Percentiles rank a stretch among this genome's conserved stretches.
phyloP scores from a whole-genome alignment of 1,139 yeast species.

The Yamadazyma sp. region DNA sequence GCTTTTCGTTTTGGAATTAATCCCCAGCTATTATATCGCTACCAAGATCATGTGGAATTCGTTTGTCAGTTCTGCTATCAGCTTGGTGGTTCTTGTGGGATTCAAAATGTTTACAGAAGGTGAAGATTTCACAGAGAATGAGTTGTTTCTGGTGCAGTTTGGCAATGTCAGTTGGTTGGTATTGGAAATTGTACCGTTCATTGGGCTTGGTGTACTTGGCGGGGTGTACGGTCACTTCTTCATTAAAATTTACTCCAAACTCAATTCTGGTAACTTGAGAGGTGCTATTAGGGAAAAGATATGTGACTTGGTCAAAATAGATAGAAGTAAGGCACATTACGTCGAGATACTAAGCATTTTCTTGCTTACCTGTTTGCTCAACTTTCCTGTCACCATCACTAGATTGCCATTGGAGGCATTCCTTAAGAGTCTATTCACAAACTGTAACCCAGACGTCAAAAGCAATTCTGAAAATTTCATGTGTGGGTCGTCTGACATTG shows the following conservation, averaged over 20 bases:
- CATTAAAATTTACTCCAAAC: conserved; percentile 45
- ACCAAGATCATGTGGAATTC: conserved; percentile 77
- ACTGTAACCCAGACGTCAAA: conserved; percentile 42
- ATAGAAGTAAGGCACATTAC: conserved; percentile 22
- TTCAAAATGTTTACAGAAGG: conserved; percentile 60
- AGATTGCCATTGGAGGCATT: conserved; percentile 57
- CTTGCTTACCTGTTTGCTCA: conserved; percentile 49
- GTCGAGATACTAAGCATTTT: conserved; percentile 53
- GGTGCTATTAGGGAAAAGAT: conserved; percentile 19
- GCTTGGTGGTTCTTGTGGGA: conserved; percentile 63
- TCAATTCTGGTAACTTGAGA: conserved; percentile 22
- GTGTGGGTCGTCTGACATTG: conserved; percentile 31
- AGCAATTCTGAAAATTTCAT: conserved; percentile 31
- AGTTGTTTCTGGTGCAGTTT: conserved; percentile 61
- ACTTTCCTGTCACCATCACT: conserved; percentile 57
- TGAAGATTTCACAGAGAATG: conserved; percentile 50
- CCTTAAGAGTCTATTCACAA: conserved; percentile 60
- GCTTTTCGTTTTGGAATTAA: conserved; percentile 74
- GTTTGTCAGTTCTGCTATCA: conserved; percentile 73
- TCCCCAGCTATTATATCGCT: conserved; percentile 63
- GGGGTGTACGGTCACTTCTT: conserved; percentile 65
- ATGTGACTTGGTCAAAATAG: conserved; percentile 16
- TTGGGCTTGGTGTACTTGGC: conserved; percentile 64
- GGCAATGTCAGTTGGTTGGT: conserved; percentile 75
- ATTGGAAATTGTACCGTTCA: conserved; percentile 68